phyloP scores from a whole-genome alignment of 768 basidiomycete genomes.

The Rhodotorula diobovata region DNA sequence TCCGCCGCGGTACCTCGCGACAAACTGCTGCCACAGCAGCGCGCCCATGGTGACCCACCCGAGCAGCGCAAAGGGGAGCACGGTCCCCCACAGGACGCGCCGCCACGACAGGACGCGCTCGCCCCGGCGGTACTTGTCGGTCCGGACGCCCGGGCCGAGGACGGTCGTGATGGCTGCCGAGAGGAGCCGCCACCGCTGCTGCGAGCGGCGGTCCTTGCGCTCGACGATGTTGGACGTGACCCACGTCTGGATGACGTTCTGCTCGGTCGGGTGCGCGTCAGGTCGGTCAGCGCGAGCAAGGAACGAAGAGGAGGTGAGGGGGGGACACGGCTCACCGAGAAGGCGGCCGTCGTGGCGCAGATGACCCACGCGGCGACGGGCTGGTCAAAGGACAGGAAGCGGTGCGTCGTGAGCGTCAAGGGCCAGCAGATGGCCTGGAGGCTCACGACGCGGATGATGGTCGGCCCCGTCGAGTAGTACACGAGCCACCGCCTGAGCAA shows the following conservation, averaged over 20 bases:
- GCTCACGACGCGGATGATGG: slow-evolving; percentile 83
- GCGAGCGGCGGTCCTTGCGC: slow-evolving; percentile 40
- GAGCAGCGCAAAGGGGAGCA: slow-evolving; percentile 30
- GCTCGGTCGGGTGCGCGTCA: too few species aligned
- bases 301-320: not conserved
- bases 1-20: slow-evolving; percentile 33
- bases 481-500: slow-evolving; percentile 82
- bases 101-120: slow-evolving; percentile 36
- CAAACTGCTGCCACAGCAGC: slow-evolving; percentile 36
- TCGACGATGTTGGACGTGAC: slow-evolving; percentile 79
- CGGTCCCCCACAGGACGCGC: slow-evolving; percentile 35
- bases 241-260: slow-evolving; percentile 85
- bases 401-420: slow-evolving; percentile 77
- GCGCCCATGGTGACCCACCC: slow-evolving; percentile 28
- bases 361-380: slow-evolving; percentile 86
- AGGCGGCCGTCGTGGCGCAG: slow-evolving; percentile 81
- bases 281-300: not conserved
- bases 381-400: slow-evolving; percentile 64
- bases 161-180: slow-evolving; percentile 28
- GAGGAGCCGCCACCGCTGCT: slow-evolving; percentile 25
- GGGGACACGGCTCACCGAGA: slow-evolving; percentile 44
- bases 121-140: slow-evolving; percentile 39
- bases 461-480: slow-evolving; percentile 81
- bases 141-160: slow-evolving; percentile 34
- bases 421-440: slow-evolving; percentile 97